Evolutionary conservation across 139 green algal species (phyloP).

Genomic region (Chlamydomonas sp.): DNA sequence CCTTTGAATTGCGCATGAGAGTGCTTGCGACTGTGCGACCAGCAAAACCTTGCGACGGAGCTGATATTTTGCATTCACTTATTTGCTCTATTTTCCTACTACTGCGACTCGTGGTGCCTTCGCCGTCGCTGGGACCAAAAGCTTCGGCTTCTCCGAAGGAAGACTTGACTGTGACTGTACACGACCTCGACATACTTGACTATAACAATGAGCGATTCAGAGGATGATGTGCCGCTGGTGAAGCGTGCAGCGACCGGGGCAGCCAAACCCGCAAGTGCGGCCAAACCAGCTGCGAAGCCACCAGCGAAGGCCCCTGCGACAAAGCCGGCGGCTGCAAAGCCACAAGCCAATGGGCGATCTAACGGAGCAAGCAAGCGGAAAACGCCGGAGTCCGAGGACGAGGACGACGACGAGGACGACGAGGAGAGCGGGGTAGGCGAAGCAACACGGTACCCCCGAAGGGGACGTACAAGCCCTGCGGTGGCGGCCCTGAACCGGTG

Average conservation of each 20-base stretch:
- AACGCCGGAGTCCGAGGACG: constrained; percentile 40
- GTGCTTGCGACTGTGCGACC: too few relatives aligned
- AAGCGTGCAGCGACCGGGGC: constrained; percentile 9
- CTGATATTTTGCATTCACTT: too few relatives aligned
- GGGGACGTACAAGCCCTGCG: too few relatives aligned
- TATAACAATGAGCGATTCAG: constrained; percentile 38
- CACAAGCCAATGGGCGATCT: neutral
- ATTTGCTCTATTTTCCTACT: too few relatives aligned
- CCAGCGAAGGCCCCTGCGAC: neutral
- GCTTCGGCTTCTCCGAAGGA: too few relatives aligned
- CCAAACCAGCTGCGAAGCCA: constrained; percentile 7
- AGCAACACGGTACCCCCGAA: too few relatives aligned
- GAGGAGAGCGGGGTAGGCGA: neutral
- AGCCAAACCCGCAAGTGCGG: neutral
- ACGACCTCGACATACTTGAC: neutral
- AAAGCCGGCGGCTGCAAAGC: constrained; percentile 28
- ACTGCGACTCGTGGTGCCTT: too few relatives aligned
- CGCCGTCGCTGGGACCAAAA: too few relatives aligned
- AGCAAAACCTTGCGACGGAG: too few relatives aligned
- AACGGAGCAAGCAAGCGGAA: constrained; percentile 2
- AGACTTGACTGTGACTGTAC: neutral
- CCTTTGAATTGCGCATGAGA: too few relatives aligned
- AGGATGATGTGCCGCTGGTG: constrained; percentile 48
- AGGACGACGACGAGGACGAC: constrained; percentile 31
- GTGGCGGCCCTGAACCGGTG: neutral